Conservation (phyloP, 768 basidiomycete genomes). For the Crepidotus variabilis region DNA sequence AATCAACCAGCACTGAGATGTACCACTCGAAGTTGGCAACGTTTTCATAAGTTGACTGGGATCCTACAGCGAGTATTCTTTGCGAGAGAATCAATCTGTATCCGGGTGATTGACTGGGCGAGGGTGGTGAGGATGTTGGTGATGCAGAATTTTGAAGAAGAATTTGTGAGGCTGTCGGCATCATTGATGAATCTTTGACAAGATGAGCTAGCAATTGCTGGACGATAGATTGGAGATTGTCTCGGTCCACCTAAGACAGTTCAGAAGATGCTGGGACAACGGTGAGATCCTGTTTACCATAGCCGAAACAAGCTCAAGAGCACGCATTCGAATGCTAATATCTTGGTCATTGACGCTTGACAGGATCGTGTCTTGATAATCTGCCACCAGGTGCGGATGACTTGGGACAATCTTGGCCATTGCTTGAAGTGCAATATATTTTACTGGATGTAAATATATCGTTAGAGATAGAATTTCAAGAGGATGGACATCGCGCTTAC, state of each 20-base stretch:
- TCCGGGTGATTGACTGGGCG: conserved; percentile 70
- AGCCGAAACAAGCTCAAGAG: conserved; percentile 88
- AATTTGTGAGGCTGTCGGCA: conserved; percentile 63
- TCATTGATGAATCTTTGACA: conserved; percentile 50
- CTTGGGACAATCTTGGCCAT: conserved; percentile 95
- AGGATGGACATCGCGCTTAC: conserved; percentile 48
- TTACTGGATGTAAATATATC: conserved; percentile 59
- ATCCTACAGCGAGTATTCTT: conserved; percentile 83
- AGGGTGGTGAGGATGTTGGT: conserved; percentile 28
- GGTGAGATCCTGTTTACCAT: conserved; percentile 55
- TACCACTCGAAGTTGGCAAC: conserved; percentile 97
- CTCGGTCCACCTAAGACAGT: conserved; percentile 61
- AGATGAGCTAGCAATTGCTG: conserved; percentile 89
- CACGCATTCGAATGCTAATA: conserved; percentile 93
- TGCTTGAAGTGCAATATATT: conserved; percentile 94
- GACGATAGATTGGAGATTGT: conserved; percentile 85
- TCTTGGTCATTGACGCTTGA: conserved; percentile 89
- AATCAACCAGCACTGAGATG: conserved; percentile 88
- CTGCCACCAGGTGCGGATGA: conserved; percentile 84
- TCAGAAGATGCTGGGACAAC: conserved; percentile 1
- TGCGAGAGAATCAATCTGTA: conserved; percentile 84
- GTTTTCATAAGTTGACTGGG: conserved; percentile 79
- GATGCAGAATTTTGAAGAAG: conserved; percentile 41
- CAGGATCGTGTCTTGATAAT: conserved; percentile 90
- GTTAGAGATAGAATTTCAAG: conserved; percentile 3